Base-by-base conservation (phyloP, 129 eudicot species). In the Flaveria ramosissima region DNA sequence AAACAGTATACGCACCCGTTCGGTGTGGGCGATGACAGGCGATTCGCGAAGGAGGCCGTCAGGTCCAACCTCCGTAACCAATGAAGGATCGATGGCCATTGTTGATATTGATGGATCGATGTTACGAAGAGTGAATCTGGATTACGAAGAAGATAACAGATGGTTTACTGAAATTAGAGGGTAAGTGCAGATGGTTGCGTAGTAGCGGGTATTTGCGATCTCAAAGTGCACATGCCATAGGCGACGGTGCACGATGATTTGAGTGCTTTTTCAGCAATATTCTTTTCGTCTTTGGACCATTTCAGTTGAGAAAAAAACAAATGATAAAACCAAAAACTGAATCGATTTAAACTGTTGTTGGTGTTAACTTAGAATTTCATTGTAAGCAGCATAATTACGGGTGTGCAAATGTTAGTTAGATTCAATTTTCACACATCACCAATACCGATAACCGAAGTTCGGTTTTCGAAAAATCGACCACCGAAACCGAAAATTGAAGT, bases 11-110 rank as follows among this genome's bases (percentile, higher is more conserved):
- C 69, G 36, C 23, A 90, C 98, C 90, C 86, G 92, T 76, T 93
- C 98, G 63, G 98, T 93, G 87, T 93, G 92, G 48, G 97, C 92
- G 77, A 93, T 87, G 87, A 89, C 78, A 17, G 98, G 94, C 48
- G 91, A 82, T 83, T 93, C 98, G 61, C 91, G 81, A 12, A 82
- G 59, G 36, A 93, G 88, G 61, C 98, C 98, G 71, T 93, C 98
- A 70, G 98, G 87, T 27, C 97, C 98, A 78, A 91, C 89, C 85
- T 93, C 98, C 51, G 93, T 82, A 1, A 60, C 75, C 42, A 84
- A 59, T 14, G 88, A 70, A 9, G 86, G 82, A 68, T 78, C 80
- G 62, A 55, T 74, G 42, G 89, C 68, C 92, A 86, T 88, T 79
- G 68, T 9, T 24, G 50, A 17, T 32, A 8, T 10, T 23, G 53